Conservation (phyloP, 768 basidiomycete species). For the Psilocybe sp. region DNA sequence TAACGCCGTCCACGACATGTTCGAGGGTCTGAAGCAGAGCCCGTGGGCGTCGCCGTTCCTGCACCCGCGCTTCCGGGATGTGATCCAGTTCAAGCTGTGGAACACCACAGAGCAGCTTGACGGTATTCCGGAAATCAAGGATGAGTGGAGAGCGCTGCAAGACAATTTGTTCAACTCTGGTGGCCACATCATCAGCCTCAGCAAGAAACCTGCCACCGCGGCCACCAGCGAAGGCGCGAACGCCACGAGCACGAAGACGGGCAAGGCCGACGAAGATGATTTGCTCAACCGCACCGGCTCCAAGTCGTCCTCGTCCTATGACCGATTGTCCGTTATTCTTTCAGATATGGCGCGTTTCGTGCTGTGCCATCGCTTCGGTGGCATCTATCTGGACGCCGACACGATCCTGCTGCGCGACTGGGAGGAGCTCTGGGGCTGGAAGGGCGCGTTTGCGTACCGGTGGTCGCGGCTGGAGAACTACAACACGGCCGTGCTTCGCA, state of each 20-base stretch:
- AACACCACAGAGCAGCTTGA: conserved; percentile 96
- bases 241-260: conserved; percentile 41
- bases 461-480: conserved; percentile 93
- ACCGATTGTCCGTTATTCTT: conserved; percentile 86
- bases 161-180: conserved; percentile 85
- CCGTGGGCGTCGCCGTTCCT: conserved; percentile 94
- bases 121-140: conserved; percentile 77
- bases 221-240: conserved; percentile 45
- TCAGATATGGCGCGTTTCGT: conserved; percentile 98
- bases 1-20: conserved; percentile 78
- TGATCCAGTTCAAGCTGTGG: conserved; percentile 92
- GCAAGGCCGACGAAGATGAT: conserved; percentile 47
- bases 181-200: conserved; percentile 68
- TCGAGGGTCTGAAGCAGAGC: conserved; percentile 66
- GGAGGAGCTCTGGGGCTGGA: conserved; percentile 97
- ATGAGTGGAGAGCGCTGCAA: conserved; percentile 79
- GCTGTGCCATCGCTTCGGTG: conserved; percentile 89
- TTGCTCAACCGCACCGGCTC: conserved; percentile 80
- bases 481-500: conserved; percentile 88
- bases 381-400: conserved; percentile 93
- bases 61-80: conserved; percentile 82
- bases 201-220: conserved; percentile 30
- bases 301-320: conserved; percentile 83
- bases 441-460: conserved; percentile 90
- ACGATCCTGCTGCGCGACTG: conserved; percentile 91